These are phyloP conservation scores for Scytalidium lignicola DNA, from an alignment of 2,329 filamentous ascomycete species.

Conservation along the genomic window DNA sequence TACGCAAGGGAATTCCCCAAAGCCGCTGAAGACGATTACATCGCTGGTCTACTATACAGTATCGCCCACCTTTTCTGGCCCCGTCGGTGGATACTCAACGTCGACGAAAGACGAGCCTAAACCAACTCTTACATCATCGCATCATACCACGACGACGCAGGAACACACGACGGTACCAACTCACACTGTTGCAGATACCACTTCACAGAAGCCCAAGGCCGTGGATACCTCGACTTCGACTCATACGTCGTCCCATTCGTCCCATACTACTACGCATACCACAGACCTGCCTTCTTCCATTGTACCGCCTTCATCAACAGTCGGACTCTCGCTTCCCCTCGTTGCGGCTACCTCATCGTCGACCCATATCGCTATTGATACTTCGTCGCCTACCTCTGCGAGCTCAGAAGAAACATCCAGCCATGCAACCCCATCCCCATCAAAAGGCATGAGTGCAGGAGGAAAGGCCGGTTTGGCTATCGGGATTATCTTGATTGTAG, in stretches of 20 bases:
- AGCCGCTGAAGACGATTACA: conserved; percentile 28
- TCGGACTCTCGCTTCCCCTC: not conserved
- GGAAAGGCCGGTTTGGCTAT: conserved; percentile 75
- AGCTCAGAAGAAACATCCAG: conserved; percentile 5
- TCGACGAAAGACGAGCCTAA: conserved; percentile 1
- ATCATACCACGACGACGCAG: not conserved
- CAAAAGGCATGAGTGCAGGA: conserved; percentile 34
- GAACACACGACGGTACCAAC: no score
- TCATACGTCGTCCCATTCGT: not conserved
- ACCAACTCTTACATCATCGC: not conserved
- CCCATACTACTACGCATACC: no score
- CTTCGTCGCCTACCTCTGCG: conserved; percentile 1
- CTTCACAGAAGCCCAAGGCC: not conserved
- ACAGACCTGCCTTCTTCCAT: not conserved
- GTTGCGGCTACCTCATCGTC: not conserved
- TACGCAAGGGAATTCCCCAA: not conserved
- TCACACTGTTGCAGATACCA: not conserved
- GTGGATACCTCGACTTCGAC: conserved; percentile 1
- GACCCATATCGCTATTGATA: not conserved
- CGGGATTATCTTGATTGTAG: conserved; percentile 68
- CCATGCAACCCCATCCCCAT: not conserved
- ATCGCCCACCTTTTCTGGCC: conserved; percentile 45
- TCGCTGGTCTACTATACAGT: conserved; percentile 47
- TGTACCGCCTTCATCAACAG: not conserved
- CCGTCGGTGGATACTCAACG: conserved; percentile 43